Evolutionary conservation across 2,329 filamentous ascomycete species (phyloP).

Genomic region (Diaporthe australafricana): DNA sequence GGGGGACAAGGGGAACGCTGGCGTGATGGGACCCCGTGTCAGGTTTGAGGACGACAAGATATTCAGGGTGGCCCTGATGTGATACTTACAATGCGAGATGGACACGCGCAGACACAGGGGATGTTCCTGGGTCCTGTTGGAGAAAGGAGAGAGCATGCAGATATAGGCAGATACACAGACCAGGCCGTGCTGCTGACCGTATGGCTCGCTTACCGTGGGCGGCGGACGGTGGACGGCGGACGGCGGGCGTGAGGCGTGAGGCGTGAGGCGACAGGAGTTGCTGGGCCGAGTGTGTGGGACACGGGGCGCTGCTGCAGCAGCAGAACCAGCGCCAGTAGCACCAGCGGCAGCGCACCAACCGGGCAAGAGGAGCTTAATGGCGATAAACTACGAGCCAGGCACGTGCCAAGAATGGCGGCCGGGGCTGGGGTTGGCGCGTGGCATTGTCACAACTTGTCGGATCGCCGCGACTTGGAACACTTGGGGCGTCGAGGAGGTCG

Average conservation of each 20-base stretch:
- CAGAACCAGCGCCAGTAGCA: no score
- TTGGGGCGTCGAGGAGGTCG: conserved; percentile 32
- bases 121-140: not conserved
- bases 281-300: no score
- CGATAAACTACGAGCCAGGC: conserved; percentile 30
- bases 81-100: conserved; percentile 14
- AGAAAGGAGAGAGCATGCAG: not conserved
- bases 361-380: conserved; percentile 29
- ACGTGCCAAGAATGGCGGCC: not conserved
- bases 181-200: no score
- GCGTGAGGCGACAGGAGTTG: no score
- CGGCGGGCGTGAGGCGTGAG: no score
- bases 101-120: not conserved
- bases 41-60: conserved; percentile 16
- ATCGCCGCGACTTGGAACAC: conserved; percentile 37
- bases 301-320: no score
- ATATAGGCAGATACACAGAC: not conserved
- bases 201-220: not conserved
- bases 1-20: not conserved
- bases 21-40: conserved; percentile 22
- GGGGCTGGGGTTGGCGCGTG: not conserved
- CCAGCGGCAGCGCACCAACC: not conserved
- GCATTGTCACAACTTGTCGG: conserved; percentile 34
- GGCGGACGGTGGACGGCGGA: no score
- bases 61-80: conserved; percentile 5